Evolutionary conservation across 306 rosid species (phyloP).

Genomic region (Casuarina cunninghamiana): DNA sequence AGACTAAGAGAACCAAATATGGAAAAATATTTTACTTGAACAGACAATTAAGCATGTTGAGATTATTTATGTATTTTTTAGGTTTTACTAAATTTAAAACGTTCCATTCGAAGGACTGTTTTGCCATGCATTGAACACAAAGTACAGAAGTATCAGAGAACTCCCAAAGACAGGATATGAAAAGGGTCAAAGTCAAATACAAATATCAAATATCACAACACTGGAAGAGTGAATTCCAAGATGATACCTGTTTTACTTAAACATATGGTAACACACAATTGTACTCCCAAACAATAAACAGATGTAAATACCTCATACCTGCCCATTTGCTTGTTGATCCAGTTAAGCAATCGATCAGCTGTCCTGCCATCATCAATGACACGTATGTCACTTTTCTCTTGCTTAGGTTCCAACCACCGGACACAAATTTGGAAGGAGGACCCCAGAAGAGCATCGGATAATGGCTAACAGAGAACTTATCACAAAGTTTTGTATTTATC

Average conservation of each 20-base stretch:
- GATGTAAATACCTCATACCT: constrained; percentile 59
- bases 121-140: not conserved
- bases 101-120: not conserved
- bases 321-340: constrained; percentile 85
- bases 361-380: constrained; percentile 67
- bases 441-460: constrained; percentile 98
- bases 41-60: not conserved
- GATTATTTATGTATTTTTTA: not conserved
- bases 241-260: constrained; percentile 17
- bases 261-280: not conserved
- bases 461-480: constrained; percentile 85
- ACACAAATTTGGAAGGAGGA: constrained; percentile 78
- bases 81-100: not conserved
- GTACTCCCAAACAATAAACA: constrained; percentile 20
- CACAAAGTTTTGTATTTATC: constrained; percentile 90
- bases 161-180: not conserved
- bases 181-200: not conserved
- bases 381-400: constrained; percentile 64
- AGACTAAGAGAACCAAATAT: not conserved
- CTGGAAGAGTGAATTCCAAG: constrained; percentile 14
- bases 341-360: constrained; percentile 74
- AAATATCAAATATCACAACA: not conserved
- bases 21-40: not conserved
- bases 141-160: not conserved
- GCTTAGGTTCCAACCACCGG: constrained; percentile 70